phyloP scores from a whole-genome alignment of 1,284 basidiomycete species.

The Ceratobasidium papillatum region DNA sequence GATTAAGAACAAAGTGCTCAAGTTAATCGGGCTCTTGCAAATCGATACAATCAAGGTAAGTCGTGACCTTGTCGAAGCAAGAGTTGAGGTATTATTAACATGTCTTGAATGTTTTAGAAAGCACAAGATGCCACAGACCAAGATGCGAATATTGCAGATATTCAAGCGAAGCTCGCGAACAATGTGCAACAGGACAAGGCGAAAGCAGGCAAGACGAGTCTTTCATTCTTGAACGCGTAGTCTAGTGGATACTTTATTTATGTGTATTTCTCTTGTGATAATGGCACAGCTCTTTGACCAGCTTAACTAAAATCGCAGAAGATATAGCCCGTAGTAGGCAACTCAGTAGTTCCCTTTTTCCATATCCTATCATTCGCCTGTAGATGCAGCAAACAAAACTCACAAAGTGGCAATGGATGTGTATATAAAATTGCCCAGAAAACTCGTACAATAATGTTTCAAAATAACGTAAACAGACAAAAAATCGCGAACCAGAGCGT shows the following conservation, averaged over 20 bases:
- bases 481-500: background rate
- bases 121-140: background rate
- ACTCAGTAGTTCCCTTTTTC: too few relatives aligned
- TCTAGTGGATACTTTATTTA: background rate
- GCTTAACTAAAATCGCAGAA: background rate
- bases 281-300: background rate
- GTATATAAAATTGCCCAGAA: slow-evolving; percentile 1
- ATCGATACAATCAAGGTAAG: background rate
- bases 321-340: background rate
- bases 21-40: background rate
- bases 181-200: background rate
- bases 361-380: background rate
- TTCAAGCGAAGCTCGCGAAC: background rate
- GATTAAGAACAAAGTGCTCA: slow-evolving; percentile 13
- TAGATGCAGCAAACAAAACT: background rate
- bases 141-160: background rate
- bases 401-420: background rate
- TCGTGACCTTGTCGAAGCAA: background rate
- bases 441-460: slow-evolving; percentile 28
- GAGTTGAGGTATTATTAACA: background rate
- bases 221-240: background rate
- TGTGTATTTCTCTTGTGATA: background rate
- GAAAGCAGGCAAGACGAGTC: background rate
- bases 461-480: slow-evolving; percentile 15
- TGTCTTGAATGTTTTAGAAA: background rate